These are phyloP conservation scores for Pseudozyma sp. DNA, from an alignment of 1,284 basidiomycete species.

Conservation along the genomic window DNA sequence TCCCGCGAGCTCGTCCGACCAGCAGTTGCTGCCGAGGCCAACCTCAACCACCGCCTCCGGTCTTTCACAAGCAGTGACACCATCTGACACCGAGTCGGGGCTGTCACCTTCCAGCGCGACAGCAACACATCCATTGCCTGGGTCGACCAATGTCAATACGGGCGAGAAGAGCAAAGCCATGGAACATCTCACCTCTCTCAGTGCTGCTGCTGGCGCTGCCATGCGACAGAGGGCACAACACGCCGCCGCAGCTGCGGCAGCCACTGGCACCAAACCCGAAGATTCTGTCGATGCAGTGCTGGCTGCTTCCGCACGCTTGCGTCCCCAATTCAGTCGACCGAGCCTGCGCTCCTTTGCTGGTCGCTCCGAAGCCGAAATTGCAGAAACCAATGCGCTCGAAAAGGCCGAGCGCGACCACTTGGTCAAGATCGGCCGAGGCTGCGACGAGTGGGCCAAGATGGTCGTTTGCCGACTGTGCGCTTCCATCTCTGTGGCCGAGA, in stretches of 20 bases:
- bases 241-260: constrained; percentile 21
- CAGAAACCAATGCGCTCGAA: constrained; percentile 54
- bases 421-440: constrained; percentile 40
- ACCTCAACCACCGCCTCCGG: constrained; percentile 1
- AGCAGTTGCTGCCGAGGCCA: constrained; percentile 4
- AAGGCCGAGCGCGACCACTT: constrained; percentile 48
- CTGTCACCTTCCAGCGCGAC: constrained; percentile 9
- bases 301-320: constrained; percentile 11
- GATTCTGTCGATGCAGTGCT: constrained; percentile 24
- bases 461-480: constrained; percentile 48
- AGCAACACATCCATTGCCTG: background rate
- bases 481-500: constrained; percentile 15
- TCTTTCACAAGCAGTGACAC: background rate
- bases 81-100: background rate
- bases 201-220: constrained; percentile 51
- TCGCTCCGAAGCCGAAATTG: constrained; percentile 43
- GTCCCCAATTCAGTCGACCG: constrained; percentile 31
- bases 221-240: constrained; percentile 41
- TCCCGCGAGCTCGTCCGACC: constrained; percentile 6
- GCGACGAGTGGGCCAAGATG: constrained; percentile 57
- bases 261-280: constrained; percentile 18
- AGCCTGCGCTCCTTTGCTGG: constrained; percentile 41
- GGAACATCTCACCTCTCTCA: constrained; percentile 55
- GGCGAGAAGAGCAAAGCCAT: constrained; percentile 51
- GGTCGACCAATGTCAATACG: constrained; percentile 1